Percentiles rank a stretch among this genome's conserved stretches.
Evolutionary conservation across 345 rosid species (phyloP).

Genomic region (Moricandia moricandioides): DNA sequence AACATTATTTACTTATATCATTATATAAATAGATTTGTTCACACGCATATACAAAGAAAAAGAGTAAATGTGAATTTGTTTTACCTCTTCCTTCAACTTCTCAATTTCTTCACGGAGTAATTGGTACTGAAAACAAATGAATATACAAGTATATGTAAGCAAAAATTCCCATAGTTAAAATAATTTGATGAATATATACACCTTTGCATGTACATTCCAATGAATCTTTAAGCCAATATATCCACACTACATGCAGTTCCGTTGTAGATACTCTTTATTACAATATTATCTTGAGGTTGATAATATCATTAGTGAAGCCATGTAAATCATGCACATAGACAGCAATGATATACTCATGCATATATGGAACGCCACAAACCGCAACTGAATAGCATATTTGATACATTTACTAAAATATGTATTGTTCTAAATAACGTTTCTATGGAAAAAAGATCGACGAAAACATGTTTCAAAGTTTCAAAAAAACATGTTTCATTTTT

Average conservation of each 20-base stretch:
- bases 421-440: background rate
- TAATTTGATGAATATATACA: background rate
- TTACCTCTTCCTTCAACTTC: constrained; percentile 69
- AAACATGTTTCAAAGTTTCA: too few species aligned
- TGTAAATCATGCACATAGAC: constrained; percentile 2
- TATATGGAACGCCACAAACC: background rate
- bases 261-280: constrained; percentile 2
- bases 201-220: background rate
- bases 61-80: constrained; percentile 36
- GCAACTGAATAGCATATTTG: background rate
- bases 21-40: background rate
- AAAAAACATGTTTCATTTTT: too few species aligned
- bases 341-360: background rate
- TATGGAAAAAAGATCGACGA: too few species aligned
- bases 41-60: background rate
- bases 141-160: background rate
- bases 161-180: background rate
- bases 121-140: constrained; percentile 48
- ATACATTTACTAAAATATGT: background rate
- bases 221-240: background rate
- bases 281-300: background rate
- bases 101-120: constrained; percentile 56
- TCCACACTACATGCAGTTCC: background rate
- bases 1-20: background rate
- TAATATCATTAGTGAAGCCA: background rate